A percentile compares a stretch with the other conserved stretches of the same genome.
phyloP scores from a whole-genome alignment of 1,139 yeast genomes.

The Candida tetrigidarum region DNA sequence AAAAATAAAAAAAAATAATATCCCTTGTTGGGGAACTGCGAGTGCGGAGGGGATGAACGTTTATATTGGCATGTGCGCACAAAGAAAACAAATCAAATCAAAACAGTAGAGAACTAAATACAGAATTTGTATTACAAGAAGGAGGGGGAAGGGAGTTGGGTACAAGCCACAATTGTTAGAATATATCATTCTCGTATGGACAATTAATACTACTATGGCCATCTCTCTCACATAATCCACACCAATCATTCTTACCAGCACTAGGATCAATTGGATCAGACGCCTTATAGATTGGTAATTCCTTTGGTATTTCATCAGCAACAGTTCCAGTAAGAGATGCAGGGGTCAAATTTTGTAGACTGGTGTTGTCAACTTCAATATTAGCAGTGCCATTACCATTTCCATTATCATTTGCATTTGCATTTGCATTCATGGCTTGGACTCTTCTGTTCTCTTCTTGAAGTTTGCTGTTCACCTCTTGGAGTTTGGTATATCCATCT shows the following conservation, averaged over 20 bases:
- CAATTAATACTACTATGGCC: constrained; percentile 90
- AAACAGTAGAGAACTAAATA: no score
- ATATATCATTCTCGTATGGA: constrained; percentile 73
- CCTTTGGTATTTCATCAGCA: constrained; percentile 2
- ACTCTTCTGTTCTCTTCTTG: background rate
- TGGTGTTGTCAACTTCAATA: constrained; percentile 1
- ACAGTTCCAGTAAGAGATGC: background rate
- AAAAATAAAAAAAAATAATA: background rate
- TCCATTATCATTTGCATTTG: no score
- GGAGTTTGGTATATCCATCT: constrained; percentile 18
- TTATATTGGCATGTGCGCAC: no score
- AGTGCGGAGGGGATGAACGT: background rate
- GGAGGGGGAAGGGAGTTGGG: no score
- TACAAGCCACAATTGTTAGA: constrained; percentile 8
- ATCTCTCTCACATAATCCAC: constrained; percentile 87
- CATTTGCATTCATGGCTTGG: background rate
- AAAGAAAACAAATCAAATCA: no score
- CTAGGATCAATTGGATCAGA: constrained; percentile 61
- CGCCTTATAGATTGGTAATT: constrained; percentile 59
- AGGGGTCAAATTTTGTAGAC: background rate
- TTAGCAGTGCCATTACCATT: no score
- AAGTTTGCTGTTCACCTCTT: background rate
- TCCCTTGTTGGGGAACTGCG: background rate
- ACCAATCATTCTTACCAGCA: constrained; percentile 79
- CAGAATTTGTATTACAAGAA: no score